phyloP scores from a whole-genome alignment of 495 filamentous ascomycete genomes.

The Filosporella fistucella region DNA sequence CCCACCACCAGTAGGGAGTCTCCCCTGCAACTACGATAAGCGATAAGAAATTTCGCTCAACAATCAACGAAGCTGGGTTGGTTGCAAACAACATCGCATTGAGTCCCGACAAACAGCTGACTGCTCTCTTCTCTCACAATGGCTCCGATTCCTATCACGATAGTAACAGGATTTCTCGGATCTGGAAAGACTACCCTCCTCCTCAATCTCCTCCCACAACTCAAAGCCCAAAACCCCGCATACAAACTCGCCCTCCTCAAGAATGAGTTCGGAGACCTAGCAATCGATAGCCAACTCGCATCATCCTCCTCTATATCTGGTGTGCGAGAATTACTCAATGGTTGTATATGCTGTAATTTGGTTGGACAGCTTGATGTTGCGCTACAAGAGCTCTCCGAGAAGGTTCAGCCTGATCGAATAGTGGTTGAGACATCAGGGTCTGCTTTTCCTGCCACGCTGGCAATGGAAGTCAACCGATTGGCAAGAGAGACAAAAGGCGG shows the following conservation, averaged over 20 bases:
- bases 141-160: slow-evolving; percentile 81
- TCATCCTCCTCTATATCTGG: slow-evolving; percentile 76
- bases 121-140: slow-evolving; percentile 47
- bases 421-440: slow-evolving; percentile 88
- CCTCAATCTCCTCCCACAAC: slow-evolving; percentile 83
- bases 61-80: no score
- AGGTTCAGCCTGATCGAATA: slow-evolving; percentile 70
- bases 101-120: background rate
- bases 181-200: slow-evolving; percentile 93
- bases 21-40: background rate
- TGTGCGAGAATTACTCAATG: slow-evolving; percentile 86
- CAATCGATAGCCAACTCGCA: slow-evolving; percentile 87
- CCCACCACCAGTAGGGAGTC: background rate
- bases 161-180: slow-evolving; percentile 91
- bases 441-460: slow-evolving; percentile 84
- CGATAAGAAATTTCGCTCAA: slow-evolving; percentile 2
- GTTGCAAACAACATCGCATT: background rate
- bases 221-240: slow-evolving; percentile 53
- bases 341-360: slow-evolving; percentile 98
- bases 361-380: slow-evolving; percentile 85
- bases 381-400: slow-evolving; percentile 60
- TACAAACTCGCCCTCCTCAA: slow-evolving; percentile 94
- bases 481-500: slow-evolving; percentile 52
- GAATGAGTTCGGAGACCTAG: slow-evolving; percentile 96
- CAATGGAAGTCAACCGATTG: slow-evolving; percentile 89